Percentiles rank a stretch among this genome's conserved stretches.
These are phyloP conservation scores for Fragaria iinumae DNA, from an alignment of 306 rosid genomes.

Conservation along the genomic window DNA sequence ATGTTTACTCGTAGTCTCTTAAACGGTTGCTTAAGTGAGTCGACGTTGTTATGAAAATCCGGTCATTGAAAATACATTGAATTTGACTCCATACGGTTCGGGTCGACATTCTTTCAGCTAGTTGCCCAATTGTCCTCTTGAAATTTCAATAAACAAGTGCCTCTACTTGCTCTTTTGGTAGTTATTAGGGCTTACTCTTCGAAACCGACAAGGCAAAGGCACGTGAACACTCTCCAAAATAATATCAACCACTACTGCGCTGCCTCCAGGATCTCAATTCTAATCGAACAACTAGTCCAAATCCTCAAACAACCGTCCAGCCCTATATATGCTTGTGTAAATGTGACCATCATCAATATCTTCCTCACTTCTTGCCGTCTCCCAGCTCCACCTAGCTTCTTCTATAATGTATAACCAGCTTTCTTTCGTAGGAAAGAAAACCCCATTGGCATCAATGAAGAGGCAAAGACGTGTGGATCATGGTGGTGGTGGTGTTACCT, in stretches of 20 bases:
- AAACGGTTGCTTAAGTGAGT: no score
- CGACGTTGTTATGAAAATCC: no score
- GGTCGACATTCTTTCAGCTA: not conserved
- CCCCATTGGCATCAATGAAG: constrained; percentile 30
- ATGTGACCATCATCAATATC: not conserved
- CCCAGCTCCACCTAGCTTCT: not conserved
- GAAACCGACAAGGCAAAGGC: constrained; percentile 2
- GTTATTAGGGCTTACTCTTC: not conserved
- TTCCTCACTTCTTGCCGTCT: constrained; percentile 10
- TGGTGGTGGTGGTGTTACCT: constrained; percentile 1
- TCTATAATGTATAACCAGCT: not conserved
- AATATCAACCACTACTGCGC: not conserved
- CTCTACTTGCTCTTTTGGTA: not conserved
- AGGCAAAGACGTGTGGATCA: constrained; percentile 44
- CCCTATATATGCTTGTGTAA: not conserved
- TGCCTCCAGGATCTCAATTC: not conserved
- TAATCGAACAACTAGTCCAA: not conserved
- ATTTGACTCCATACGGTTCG: not conserved
- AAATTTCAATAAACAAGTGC: not conserved
- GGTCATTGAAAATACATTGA: not conserved
- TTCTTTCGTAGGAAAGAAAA: not conserved
- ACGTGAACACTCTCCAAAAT: constrained; percentile 18
- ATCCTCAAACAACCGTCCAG: not conserved
- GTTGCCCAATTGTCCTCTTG: constrained; percentile 2
- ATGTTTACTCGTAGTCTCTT: no score